Conservation (phyloP, 2,329 filamentous ascomycete genomes). For the Cladophialophora carrionii region DNA sequence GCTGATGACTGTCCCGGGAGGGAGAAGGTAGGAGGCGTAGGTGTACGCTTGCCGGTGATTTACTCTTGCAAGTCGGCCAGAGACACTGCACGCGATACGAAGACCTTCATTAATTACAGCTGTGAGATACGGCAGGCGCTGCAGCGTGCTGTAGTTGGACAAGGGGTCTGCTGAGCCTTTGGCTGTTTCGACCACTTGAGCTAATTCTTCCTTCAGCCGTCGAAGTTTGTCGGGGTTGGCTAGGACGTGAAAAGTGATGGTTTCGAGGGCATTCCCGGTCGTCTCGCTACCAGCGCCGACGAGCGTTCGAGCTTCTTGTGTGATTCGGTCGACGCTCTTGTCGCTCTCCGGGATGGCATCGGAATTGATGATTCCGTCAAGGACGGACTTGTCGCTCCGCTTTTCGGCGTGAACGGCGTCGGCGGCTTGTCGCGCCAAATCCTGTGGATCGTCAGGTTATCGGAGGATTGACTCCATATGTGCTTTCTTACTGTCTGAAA, state of each 20-base stretch:
- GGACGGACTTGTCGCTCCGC: conserved; percentile 36
- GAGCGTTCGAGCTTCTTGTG: conserved; percentile 36
- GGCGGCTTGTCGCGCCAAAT: conserved; percentile 28
- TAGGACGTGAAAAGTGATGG: conserved; percentile 33
- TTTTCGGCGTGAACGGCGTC: conserved; percentile 29
- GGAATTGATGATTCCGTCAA: conserved; percentile 36
- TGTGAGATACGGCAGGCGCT: conserved; percentile 50
- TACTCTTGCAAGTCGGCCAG: conserved; percentile 37
- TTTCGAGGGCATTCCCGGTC: conserved; percentile 32
- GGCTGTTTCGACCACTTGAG: conserved; percentile 37
- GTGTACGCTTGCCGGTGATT: conserved; percentile 25
- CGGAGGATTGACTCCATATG: not conserved
- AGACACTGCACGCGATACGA: conserved; percentile 52
- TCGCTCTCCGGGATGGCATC: conserved; percentile 42
- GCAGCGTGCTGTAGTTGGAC: conserved; percentile 27
- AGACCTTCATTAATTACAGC: conserved; percentile 57
- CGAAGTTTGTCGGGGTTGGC: conserved; percentile 31
- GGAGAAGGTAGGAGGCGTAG: conserved; percentile 32
- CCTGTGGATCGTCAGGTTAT: conserved; percentile 20
- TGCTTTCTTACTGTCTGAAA: conserved; percentile 34
- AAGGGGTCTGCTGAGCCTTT: conserved; percentile 24
- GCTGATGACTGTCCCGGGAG: conserved; percentile 35
- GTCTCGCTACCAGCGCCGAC: conserved; percentile 37
- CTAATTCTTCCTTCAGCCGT: conserved; percentile 42
- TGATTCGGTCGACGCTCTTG: conserved; percentile 41